A percentile compares a stretch with the other conserved stretches of the same genome.
phyloP scores from a whole-genome alignment of 352 stramenopile genomes.

The Phytophthora uliginosa region DNA sequence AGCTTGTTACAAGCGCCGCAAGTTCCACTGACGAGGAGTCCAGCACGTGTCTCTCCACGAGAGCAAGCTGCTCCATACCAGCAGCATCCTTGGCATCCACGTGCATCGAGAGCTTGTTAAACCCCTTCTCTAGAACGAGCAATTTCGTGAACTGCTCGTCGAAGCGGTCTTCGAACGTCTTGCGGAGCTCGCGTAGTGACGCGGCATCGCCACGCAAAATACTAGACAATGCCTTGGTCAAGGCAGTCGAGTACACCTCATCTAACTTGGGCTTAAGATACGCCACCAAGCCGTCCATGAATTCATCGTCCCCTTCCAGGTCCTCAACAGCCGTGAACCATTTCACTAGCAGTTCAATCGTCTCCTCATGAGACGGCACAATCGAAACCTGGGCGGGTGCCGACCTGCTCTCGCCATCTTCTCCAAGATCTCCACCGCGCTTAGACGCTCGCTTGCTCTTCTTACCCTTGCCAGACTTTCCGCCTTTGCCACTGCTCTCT shows the following conservation, averaged over 20 bases:
- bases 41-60: constrained; percentile 65
- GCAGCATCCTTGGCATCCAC: constrained; percentile 59
- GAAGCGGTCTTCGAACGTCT: constrained; percentile 83
- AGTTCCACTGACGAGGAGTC: constrained; percentile 62
- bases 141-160: constrained; percentile 68
- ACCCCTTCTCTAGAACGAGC: constrained; percentile 68
- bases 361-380: constrained; percentile 53
- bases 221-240: constrained; percentile 66
- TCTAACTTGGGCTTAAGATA: constrained; percentile 55
- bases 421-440: constrained; percentile 27
- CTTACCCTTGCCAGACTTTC: constrained; percentile 47
- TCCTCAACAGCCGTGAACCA: constrained; percentile 65
- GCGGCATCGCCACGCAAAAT: constrained; percentile 81
- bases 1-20: constrained; percentile 67
- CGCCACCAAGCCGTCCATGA: constrained; percentile 62
- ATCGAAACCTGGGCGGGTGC: constrained; percentile 45
- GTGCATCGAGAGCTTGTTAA: constrained; percentile 73
- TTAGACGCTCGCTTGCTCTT: constrained; percentile 63
- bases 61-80: constrained; percentile 58
- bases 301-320: constrained; percentile 69
- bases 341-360: constrained; percentile 50
- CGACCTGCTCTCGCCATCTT: constrained; percentile 18
- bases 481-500: constrained; percentile 30
- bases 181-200: constrained; percentile 72
- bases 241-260: constrained; percentile 59